Base-by-base conservation (phyloP, 164 flowering plant species). In the Dillenia suffruticosa region DNA sequence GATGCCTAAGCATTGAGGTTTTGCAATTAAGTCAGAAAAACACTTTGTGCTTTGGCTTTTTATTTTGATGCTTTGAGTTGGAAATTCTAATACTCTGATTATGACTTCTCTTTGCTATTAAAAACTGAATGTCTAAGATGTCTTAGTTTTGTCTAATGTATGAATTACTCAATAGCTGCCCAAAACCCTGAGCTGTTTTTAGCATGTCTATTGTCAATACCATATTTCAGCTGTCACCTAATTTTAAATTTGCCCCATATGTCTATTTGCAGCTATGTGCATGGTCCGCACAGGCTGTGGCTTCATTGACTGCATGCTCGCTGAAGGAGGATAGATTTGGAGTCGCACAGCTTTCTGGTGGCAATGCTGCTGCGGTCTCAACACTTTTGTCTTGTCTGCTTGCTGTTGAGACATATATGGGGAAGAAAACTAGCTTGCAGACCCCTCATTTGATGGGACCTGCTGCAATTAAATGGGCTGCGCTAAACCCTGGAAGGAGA, bases 341-440 rank as follows among this genome's bases (percentile, higher is more conserved):
- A 11, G 89, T 90, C 24, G 97, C 97, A 54, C 99, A 95, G 62
- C 87, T 95, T 47, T 74, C 94, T 2, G 96, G 97, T 14, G 82
- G 91, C 80, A 90, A 92, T 68, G 84, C 89, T 52, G 76, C 79
- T 61, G 92, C 79, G 40, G 59, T 90, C 48, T 86, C 97, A 46
- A 78, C 94, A 2, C 78, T 95, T 40, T 44, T 92, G 15, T 85
- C 97, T 26, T 78, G 85, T 67, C 74, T 95, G 47, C 79, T 95
- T 44, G 94, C 88, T 54, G 88, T 88, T 53, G 99, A 95, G 78
- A 74, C 88, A 26, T 78, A 82, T 63, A 77, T 92, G 84, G 99
- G 99, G 58, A 95, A 90, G 84, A 91, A 84, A 70, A 88, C 90
- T 50, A 77, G 68, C 75, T 50, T 89, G 63, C 95, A 81, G 62